Conservation (phyloP, 257 asterid genomes). For the Paulownia fortunei region DNA sequence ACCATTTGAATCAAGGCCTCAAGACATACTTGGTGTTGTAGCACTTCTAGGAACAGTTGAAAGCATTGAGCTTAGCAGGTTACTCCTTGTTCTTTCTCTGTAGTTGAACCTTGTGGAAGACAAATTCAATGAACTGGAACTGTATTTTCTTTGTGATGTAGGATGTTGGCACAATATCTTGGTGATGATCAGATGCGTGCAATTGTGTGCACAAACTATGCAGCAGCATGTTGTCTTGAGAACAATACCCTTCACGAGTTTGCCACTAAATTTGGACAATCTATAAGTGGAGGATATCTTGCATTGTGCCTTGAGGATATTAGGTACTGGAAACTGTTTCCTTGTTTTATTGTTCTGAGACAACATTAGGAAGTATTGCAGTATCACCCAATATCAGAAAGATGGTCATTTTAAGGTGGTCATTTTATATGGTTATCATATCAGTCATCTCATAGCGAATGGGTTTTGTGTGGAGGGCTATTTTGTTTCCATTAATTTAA, state of each 20-base stretch:
- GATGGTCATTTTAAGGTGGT: not conserved
- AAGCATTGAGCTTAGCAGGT: slow-evolving; percentile 70
- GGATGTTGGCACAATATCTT: slow-evolving; percentile 61
- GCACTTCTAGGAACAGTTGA: slow-evolving; percentile 65
- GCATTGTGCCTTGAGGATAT: slow-evolving; percentile 58
- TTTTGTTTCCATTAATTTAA: not conserved
- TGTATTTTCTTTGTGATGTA: slow-evolving; percentile 26
- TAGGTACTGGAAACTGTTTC: slow-evolving; percentile 45
- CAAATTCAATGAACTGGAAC: not conserved
- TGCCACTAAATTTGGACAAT: slow-evolving; percentile 41
- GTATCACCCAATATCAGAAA: not conserved
- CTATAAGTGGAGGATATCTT: slow-evolving; percentile 39
- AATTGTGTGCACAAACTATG: slow-evolving; percentile 56
- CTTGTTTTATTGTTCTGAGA: not conserved
- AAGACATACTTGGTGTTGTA: slow-evolving; percentile 59
- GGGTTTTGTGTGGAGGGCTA: no score
- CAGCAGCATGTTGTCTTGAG: slow-evolving; percentile 45
- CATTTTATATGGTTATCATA: not conserved
- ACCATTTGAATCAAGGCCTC: slow-evolving; percentile 16
- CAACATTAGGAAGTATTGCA: not conserved
- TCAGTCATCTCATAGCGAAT: no score
- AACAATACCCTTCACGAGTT: slow-evolving; percentile 32
- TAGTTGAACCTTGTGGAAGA: not conserved
- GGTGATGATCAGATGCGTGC: slow-evolving; percentile 77
- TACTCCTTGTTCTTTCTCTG: slow-evolving; percentile 13